These are phyloP conservation scores for Beauveria australis DNA, from an alignment of 2,329 filamentous ascomycete species.

Conservation along the genomic window DNA sequence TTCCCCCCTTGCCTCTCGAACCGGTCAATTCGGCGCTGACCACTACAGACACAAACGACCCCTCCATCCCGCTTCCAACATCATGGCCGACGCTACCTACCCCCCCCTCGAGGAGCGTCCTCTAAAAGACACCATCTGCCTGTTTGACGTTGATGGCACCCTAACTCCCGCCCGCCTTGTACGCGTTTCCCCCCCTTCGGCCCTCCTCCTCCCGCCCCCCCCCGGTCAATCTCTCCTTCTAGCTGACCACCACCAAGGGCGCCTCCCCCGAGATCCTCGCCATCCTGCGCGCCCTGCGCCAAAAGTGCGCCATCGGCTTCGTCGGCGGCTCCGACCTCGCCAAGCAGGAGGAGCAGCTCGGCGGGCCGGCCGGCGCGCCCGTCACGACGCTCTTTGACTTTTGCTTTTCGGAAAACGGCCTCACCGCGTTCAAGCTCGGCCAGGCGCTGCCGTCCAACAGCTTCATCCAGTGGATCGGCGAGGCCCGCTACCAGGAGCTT, in stretches of 20 bases:
- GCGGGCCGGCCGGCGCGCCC: conserved; percentile 49
- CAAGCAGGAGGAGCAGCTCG: conserved; percentile 96
- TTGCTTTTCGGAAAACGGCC: conserved; percentile 94
- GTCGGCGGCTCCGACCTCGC: conserved; percentile 85
- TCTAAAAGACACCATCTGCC: conserved; percentile 83
- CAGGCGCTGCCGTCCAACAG: conserved; percentile 65
- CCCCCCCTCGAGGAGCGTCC: conserved; percentile 76
- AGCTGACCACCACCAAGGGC: conserved; percentile 33
- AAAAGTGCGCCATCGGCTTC: conserved; percentile 83
- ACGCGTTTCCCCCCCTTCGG: conserved; percentile 22
- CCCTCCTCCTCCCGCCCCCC: neutral
- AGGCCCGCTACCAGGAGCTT: conserved; percentile 71
- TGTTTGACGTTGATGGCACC: conserved; percentile 95
- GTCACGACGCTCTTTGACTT: conserved; percentile 92
- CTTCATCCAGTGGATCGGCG: conserved; percentile 90
- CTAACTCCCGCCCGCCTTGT: conserved; percentile 76
- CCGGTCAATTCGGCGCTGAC: neutral
- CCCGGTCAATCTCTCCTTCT: neutral
- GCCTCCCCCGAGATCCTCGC: conserved; percentile 76
- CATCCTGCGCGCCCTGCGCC: conserved; percentile 69
- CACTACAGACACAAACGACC: neutral
- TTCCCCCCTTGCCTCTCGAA: neutral
- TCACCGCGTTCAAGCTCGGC: conserved; percentile 83
- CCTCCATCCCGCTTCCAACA: neutral
- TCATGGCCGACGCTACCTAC: conserved; percentile 43